Evolutionary conservation across 768 basidiomycete species (phyloP), one percentile per base, ranked within the genome.

Genomic region (Phylloporus scabripes): DNA sequence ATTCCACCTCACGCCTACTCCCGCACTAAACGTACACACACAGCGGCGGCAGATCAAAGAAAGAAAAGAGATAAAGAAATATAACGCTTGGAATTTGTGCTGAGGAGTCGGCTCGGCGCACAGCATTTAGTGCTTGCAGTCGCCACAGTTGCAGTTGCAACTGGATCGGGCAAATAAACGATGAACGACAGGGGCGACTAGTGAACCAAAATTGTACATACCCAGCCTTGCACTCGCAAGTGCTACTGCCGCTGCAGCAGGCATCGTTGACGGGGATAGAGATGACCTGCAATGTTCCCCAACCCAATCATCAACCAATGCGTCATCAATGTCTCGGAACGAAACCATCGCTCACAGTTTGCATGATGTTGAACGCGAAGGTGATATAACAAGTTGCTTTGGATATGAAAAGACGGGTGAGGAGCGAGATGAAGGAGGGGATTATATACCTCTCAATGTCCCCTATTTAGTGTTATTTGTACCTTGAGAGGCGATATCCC

Each of bases 251-350:
- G 2, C 18, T 10, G 46, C 50, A 51, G 40, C 43, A 41, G 6
- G 39, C 40, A 8, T 51, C 31, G 50, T 51, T 51, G 15, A 51
- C 45, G 18, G 40, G 50, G 21, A 51, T 51, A n/a, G 50, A 28
- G 26, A 26, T 36, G 18, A 46, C 21, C 50, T 51, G 10, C 7
- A n/a, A 17, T 9, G n/a, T 21, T n/a, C 1, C 12, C 29, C 2
- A 10, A 39, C 15, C 7, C n/a, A 10, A 24, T 2, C 28, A 6
- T 49, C 45, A 37, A 42, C 11, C 12, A 23, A 41, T n/a, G n/a
- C 11, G 3, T 2, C 9, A 17, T 23, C 7, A 23, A 55, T 5
- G 31, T n/a, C 23, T 3, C 10, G 9, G 1, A 24, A 17, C 5
- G 6, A 18, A 0, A 20, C 0, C 18, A 15, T 17, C 31, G 39